Evolutionary conservation across 164 flowering plant species (phyloP).

Genomic region (Vitis rotundifolia): DNA sequence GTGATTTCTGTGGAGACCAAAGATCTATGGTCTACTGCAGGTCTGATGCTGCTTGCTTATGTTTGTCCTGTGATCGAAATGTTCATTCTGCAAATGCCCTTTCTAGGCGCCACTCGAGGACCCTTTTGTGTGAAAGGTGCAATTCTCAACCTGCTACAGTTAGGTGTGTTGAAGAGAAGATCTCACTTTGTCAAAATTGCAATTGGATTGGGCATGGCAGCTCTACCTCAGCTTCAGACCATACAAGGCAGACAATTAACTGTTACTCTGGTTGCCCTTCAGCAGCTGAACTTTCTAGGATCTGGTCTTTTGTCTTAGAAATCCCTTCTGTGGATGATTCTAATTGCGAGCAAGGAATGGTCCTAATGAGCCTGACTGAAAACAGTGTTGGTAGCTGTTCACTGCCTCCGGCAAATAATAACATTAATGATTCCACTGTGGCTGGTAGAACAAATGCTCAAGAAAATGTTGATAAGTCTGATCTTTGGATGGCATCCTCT

Average conservation of each 20-base stretch:
- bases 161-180: conserved; percentile 49
- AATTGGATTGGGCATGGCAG: conserved; percentile 65
- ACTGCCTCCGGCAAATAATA: no score
- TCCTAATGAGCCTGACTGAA: no score
- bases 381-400: no score
- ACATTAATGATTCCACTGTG: no score
- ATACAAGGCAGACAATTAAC: conserved; percentile 37
- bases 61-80: conserved; percentile 62
- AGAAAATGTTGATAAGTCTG: no score
- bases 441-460: no score
- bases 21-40: no score
- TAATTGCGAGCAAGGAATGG: no score
- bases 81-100: conserved; percentile 79
- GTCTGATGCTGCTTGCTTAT: conserved; percentile 5
- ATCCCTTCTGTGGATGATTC: no score
- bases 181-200: conserved; percentile 63
- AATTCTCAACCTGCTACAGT: conserved; percentile 52
- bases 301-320: conserved; percentile 21
- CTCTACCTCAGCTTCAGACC: conserved; percentile 44
- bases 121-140: conserved; percentile 73
- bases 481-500: no score
- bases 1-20: no score
- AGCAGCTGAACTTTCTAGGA: conserved; percentile 41
- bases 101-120: conserved; percentile 56
- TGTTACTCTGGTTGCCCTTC: conserved; percentile 70